Base-by-base conservation (phyloP, 306 rosid species). In the Echinosophora koreensis region DNA sequence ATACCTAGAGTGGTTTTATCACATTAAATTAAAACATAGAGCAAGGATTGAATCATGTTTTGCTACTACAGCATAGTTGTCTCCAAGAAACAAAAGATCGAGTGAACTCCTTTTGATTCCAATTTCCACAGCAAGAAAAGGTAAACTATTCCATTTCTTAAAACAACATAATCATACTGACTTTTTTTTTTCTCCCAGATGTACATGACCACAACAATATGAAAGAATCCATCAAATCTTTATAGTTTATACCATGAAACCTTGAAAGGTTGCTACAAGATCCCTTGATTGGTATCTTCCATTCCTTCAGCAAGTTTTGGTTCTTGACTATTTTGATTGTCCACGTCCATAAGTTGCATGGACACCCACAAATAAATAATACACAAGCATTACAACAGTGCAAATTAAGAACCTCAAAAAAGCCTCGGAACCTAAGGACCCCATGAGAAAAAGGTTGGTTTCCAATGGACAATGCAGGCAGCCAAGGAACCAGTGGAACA, bases 321-420 rank as follows among this genome's bases (percentile, higher is more conserved):
- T 42, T 46, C 84, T 42, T 44, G 69, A n/a, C 73, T 55, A 60
- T 37, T 73, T 62, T 74, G 87, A 86, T 84, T 88, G 11, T 92
- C 97, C 32, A 89, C 77, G 82, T 95, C n/a, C 98, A 77, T 88
- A 92, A 65, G 98, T 95, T 39, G 98, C 89, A 85, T 92, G 98
- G n/a, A 95, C 83, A 44, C 92, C 97, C 22, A 95, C 77, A 14
- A 95, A 82, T 4, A 95, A 41, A 83, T 92, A 92, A 78, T 90
- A 95, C 71, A 88, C 3, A 67, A 90, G 62, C 97, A 95, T 95
- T 6, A 80, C 66, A 22, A 76, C 81, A 4, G 87, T 83, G 87
- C 98, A 95, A 63, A 92, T 77, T 14, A 90, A 67, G 84, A 95
- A 95, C 83, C 97, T 95, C 86, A 27, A 89, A 77, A 92, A 89